A percentile compares a stretch with the other conserved stretches of the same genome.
Conservation (phyloP, 768 basidiomycete species). For the Calocybe gangraenosa region DNA sequence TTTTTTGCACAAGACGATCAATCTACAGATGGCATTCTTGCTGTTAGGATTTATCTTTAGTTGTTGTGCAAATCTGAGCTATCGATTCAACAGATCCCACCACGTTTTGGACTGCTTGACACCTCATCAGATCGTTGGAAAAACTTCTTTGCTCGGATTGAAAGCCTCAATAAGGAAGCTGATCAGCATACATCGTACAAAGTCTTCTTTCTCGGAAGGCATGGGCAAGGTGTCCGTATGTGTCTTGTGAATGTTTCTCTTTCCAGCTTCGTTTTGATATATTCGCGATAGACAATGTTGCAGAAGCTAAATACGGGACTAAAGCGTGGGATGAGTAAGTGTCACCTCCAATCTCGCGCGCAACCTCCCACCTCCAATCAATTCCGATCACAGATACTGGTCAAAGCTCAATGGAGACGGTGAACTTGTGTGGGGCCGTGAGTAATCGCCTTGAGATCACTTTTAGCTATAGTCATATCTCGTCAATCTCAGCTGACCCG, state of each 20-base stretch:
- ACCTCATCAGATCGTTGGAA: slow-evolving; percentile 45
- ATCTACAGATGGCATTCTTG: slow-evolving; percentile 1
- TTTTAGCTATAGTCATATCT: neutral
- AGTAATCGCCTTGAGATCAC: slow-evolving; percentile 26
- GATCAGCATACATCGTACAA: slow-evolving; percentile 45
- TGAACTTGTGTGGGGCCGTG: slow-evolving; percentile 72
- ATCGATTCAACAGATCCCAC: slow-evolving; percentile 39
- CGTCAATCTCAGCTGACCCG: slow-evolving; percentile 51
- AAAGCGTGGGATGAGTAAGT: slow-evolving; percentile 61
- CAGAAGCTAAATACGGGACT: slow-evolving; percentile 51
- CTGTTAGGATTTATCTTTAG: slow-evolving; percentile 1
- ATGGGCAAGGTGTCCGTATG: slow-evolving; percentile 74
- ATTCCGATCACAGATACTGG: slow-evolving; percentile 43
- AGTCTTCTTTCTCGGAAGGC: slow-evolving; percentile 61
- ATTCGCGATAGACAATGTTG: slow-evolving; percentile 57
- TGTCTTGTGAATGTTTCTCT: slow-evolving; percentile 6
- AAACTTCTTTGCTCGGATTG: slow-evolving; percentile 35
- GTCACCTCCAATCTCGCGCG: neutral
- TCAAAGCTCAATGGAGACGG: slow-evolving; percentile 61
- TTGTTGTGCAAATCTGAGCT: neutral
- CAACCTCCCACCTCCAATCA: no score
- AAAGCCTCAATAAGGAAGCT: slow-evolving; percentile 39
- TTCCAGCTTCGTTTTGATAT: neutral
- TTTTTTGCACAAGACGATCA: slow-evolving; percentile 10
- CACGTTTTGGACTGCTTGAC: slow-evolving; percentile 61